These are phyloP conservation scores for Cubamyces lactineus DNA, from an alignment of 768 basidiomycete species.

Conservation along the genomic window DNA sequence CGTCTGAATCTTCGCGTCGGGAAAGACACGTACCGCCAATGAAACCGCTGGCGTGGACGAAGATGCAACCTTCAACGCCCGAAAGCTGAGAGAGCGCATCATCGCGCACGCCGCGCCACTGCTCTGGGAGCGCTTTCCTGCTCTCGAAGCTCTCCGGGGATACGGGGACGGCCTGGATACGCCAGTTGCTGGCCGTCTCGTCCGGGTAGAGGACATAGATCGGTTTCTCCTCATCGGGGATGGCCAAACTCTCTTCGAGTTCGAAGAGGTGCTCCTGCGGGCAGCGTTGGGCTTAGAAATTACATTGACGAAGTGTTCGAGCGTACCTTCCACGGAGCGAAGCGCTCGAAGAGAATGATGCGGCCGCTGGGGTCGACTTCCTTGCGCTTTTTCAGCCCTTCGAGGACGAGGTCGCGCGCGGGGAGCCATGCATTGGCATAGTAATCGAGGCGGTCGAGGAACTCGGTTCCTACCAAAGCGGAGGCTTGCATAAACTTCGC, in stretches of 20 bases:
- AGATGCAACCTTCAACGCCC: slow-evolving; percentile 83
- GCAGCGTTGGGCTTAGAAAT: background rate
- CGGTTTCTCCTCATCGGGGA: slow-evolving; percentile 54
- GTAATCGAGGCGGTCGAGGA: slow-evolving; percentile 76
- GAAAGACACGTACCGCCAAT: slow-evolving; percentile 84
- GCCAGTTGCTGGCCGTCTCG: slow-evolving; percentile 75
- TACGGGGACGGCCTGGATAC: slow-evolving; percentile 89
- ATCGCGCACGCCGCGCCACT: slow-evolving; percentile 92
- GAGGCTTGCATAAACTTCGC: slow-evolving; percentile 80
- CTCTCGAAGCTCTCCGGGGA: slow-evolving; percentile 85
- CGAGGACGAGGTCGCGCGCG: slow-evolving; percentile 77
- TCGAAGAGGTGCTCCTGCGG: slow-evolving; percentile 87
- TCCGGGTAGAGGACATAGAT: slow-evolving; percentile 92
- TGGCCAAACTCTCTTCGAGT: slow-evolving; percentile 64
- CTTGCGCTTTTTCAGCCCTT: slow-evolving; percentile 58
- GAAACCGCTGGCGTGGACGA: slow-evolving; percentile 95
- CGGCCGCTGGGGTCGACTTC: slow-evolving; percentile 67
- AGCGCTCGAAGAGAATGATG: slow-evolving; percentile 79
- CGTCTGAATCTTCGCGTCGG: too few relatives aligned
- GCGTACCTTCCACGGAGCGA: slow-evolving; percentile 85
- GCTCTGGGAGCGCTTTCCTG: slow-evolving; percentile 89
- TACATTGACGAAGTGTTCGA: background rate
- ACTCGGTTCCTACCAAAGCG: slow-evolving; percentile 81
- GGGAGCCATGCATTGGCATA: slow-evolving; percentile 92
- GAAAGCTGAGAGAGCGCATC: slow-evolving; percentile 71